Percentiles rank a stretch among this genome's conserved stretches.
phyloP scores from a whole-genome alignment of 805 yeast species.

The Blastobotrys parvus region DNA sequence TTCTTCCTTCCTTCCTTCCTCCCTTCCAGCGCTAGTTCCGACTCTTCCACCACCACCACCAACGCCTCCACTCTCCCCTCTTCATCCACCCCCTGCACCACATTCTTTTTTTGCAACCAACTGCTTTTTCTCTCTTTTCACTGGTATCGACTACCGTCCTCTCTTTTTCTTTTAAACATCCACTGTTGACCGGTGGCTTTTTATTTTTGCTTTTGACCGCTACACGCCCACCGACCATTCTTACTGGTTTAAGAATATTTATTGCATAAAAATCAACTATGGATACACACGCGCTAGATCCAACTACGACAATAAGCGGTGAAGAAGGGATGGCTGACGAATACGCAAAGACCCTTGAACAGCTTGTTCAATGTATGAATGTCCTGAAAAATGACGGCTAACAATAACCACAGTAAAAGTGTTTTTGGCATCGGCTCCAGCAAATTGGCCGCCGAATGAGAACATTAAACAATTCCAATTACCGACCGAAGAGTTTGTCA shows the following conservation, averaged over 20 bases:
- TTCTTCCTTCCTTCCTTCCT: no score
- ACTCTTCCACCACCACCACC: background rate
- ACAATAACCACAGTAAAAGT: constrained; percentile 43
- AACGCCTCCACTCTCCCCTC: background rate
- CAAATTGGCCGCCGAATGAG: constrained; percentile 85
- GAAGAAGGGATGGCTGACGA: background rate
- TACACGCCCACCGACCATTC: background rate
- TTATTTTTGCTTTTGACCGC: no score
- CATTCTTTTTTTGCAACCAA: background rate
- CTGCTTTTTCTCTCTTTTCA: background rate
- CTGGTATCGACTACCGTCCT: no score
- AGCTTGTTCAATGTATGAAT: background rate
- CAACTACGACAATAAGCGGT: background rate
- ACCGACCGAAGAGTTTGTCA: constrained; percentile 84
- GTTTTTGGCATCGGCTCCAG: constrained; percentile 89
- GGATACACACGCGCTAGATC: no score
- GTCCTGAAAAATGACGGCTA: background rate
- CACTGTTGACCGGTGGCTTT: background rate
- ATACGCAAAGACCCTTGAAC: constrained; percentile 2
- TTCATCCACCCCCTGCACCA: background rate
- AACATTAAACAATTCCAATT: constrained; percentile 77
- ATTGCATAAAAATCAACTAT: background rate
- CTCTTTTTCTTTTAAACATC: background rate
- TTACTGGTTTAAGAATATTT: background rate
- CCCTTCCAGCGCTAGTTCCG: background rate